Evolutionary conservation across 306 rosid genomes (phyloP).

Genomic region (Dalbergia cochinchinensis): DNA sequence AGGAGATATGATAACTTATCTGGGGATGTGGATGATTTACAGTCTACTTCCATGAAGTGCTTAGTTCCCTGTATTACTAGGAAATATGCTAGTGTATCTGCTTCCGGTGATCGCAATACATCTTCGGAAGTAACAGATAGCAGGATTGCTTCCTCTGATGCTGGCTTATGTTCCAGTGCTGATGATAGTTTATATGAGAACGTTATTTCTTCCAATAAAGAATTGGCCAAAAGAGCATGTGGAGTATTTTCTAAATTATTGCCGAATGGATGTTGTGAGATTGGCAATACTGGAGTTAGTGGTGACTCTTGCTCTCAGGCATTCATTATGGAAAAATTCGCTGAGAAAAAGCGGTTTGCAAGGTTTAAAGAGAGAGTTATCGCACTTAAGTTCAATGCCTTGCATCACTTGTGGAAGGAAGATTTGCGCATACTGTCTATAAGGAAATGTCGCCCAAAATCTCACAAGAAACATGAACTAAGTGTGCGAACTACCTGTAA

Average conservation of each 20-base stretch:
- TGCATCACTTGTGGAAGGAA: slow-evolving; percentile 89
- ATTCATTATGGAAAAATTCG: slow-evolving; percentile 64
- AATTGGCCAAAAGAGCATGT: slow-evolving; percentile 56
- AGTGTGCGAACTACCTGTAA: slow-evolving; percentile 61
- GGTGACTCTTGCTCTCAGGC: slow-evolving; percentile 42
- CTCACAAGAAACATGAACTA: slow-evolving; percentile 74
- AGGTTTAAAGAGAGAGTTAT: slow-evolving; percentile 84
- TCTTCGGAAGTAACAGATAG: slow-evolving; percentile 44
- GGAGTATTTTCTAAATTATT: slow-evolving; percentile 62
- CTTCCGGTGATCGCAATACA: slow-evolving; percentile 48
- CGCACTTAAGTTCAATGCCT: slow-evolving; percentile 80
- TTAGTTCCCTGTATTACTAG: slow-evolving; percentile 49
- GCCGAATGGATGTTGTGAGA: slow-evolving; percentile 49
- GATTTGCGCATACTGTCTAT: slow-evolving; percentile 68
- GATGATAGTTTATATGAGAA: slow-evolving; percentile 47
- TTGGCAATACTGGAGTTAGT: slow-evolving; percentile 44
- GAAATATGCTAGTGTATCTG: slow-evolving; percentile 48
- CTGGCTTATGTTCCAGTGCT: slow-evolving; percentile 32
- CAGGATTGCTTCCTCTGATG: slow-evolving; percentile 35
- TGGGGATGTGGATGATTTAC: slow-evolving; percentile 52
- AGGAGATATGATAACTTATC: slow-evolving; percentile 43
- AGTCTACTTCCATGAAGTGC: slow-evolving; percentile 39
- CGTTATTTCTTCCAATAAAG: slow-evolving; percentile 73
- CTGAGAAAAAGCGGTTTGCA: slow-evolving; percentile 59
- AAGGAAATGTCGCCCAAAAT: slow-evolving; percentile 72